Evolutionary conservation across 495 filamentous ascomycete species (phyloP), one percentile per base, ranked within the genome.

Genomic region (Podospora australis): DNA sequence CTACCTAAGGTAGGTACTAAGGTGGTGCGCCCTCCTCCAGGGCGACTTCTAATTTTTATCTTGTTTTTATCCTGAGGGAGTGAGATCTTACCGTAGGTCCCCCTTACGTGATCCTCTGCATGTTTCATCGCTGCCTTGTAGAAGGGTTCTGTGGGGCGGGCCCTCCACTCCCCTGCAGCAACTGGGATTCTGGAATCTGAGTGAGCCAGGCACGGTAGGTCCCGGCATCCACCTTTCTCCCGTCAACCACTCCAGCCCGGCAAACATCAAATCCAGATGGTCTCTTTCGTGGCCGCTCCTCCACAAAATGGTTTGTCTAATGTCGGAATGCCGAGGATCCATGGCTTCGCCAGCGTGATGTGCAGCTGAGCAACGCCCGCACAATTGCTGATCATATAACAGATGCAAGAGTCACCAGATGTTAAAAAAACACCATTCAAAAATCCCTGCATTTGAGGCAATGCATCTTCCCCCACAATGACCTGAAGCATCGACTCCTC

Each of bases 331-430:
- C 11, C 19, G 14, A 22, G 9, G 14, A 49, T 49, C 28, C 26
- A 4, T 17, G 38, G 43, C 13, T 44, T 23, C 32, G 32, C 17
- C 29, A 29, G 52, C 44, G 23, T 50, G 53, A 55, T 55, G 53
- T 26, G 29, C 53, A 50, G 35, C 4, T 51, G 53, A 51, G 44
- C 25, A 39, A 39, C 48, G 21, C 20, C 17, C 41, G 4, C 29
- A 34, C 46, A 42, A 54, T 49, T 35, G 46, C 46, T n/a, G 44
- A 35, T 43, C 39, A 39, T 34, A 22, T 21, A 40, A 6, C 10
- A n/a, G 39, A 39, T 34, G 17, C 17, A 40, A 6, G 16, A n/a
- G 39, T 8, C 50, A 24, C 14, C 30, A 19, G 30, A 14, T 14
- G 34, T 16, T n/a, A n/a, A 36, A n/a, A 36, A n/a, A 10, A 6